Conservation (phyloP, 2,329 filamentous ascomycete genomes). For the Paraphaeosphaeria sporulosa region DNA sequence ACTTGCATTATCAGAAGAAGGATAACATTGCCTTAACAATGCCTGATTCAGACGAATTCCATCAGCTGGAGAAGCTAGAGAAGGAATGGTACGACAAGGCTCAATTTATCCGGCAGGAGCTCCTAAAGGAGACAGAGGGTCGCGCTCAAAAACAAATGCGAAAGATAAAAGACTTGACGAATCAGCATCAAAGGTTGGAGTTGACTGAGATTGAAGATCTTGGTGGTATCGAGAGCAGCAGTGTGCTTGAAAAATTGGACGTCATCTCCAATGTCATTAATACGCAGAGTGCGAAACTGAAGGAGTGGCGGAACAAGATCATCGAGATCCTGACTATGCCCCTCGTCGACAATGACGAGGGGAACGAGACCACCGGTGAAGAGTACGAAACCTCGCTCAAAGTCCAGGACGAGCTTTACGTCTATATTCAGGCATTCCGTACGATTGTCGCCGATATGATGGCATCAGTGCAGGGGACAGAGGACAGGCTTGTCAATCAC, state of each 20-base stretch:
- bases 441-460: slow-evolving; percentile 80
- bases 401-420: slow-evolving; percentile 86
- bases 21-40: slow-evolving; percentile 69
- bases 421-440: slow-evolving; percentile 81
- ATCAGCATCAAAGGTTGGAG: slow-evolving; percentile 31
- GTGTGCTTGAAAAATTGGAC: slow-evolving; percentile 71
- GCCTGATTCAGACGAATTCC: slow-evolving; percentile 72
- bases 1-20: slow-evolving; percentile 84
- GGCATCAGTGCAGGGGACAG: slow-evolving; percentile 76
- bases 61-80: slow-evolving; percentile 73
- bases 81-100: slow-evolving; percentile 77
- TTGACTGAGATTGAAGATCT: slow-evolving; percentile 65
- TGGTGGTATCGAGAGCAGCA: slow-evolving; percentile 76
- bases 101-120: slow-evolving; percentile 78
- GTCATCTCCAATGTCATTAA: slow-evolving; percentile 72
- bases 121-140: slow-evolving; percentile 66
- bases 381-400: slow-evolving; percentile 90
- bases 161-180: slow-evolving; percentile 49
- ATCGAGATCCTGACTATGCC: slow-evolving; percentile 75
- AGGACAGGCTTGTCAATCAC: slow-evolving; percentile 76
- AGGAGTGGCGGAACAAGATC: slow-evolving; percentile 77
- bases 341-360: slow-evolving; percentile 80
- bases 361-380: slow-evolving; percentile 80
- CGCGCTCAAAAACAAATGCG: slow-evolving; percentile 72
- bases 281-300: slow-evolving; percentile 72